These are phyloP conservation scores for Scytalidium sp. DNA, from an alignment of 2,329 filamentous ascomycete genomes.

Conservation along the genomic window DNA sequence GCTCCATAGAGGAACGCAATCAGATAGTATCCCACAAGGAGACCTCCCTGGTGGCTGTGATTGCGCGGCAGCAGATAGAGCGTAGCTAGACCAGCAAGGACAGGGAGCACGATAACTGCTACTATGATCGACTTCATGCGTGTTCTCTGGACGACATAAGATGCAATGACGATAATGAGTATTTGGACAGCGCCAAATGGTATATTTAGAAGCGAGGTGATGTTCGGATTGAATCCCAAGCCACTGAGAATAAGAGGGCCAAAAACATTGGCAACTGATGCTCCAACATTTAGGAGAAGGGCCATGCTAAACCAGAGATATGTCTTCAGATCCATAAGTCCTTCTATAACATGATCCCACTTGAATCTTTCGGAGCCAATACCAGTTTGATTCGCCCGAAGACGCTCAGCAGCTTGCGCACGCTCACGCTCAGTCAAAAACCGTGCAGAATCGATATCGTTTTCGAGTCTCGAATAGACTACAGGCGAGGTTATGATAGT, in stretches of 20 bases:
- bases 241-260: slow-evolving; percentile 44
- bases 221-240: slow-evolving; percentile 30
- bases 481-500: slow-evolving; percentile 25
- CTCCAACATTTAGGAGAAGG: slow-evolving; percentile 58
- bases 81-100: slow-evolving; percentile 55
- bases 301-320: slow-evolving; percentile 39
- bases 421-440: slow-evolving; percentile 36
- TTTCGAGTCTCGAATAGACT: slow-evolving; percentile 44
- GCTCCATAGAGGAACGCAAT: slow-evolving; percentile 62
- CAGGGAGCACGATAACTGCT: slow-evolving; percentile 49
- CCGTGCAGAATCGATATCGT: slow-evolving; percentile 41
- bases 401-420: slow-evolving; percentile 26
- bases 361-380: slow-evolving; percentile 30
- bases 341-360: slow-evolving; percentile 36
- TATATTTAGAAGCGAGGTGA: slow-evolving; percentile 50
- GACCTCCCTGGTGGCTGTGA: slow-evolving; percentile 33
- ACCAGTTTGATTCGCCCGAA: slow-evolving; percentile 10
- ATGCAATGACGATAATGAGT: slow-evolving; percentile 52
- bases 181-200: slow-evolving; percentile 61
- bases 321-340: slow-evolving; percentile 36
- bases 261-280: slow-evolving; percentile 59
- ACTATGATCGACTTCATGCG: slow-evolving; percentile 55
- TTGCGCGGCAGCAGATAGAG: slow-evolving; percentile 49
- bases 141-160: slow-evolving; percentile 53
- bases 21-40: slow-evolving; percentile 61